Evolutionary conservation across 2,329 filamentous ascomycete genomes (phyloP), one percentile per base, ranked within the genome.

Genomic region (Fonsecaea multimorphosa): DNA sequence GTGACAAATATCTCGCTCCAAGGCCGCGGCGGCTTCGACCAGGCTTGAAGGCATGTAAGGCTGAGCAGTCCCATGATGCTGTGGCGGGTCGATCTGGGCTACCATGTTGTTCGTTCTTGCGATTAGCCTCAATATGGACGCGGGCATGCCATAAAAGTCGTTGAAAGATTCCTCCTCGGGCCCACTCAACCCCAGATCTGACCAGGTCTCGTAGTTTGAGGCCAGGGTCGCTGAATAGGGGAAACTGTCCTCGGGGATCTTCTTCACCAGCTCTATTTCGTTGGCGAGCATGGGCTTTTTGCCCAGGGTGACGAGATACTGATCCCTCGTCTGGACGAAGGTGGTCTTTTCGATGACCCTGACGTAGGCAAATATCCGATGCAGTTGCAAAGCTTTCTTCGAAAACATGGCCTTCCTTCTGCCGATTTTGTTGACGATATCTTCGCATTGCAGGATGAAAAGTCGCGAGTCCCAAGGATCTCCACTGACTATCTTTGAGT

Each of bases 381-480:
- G 63, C 14, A 65, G 55, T 46, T 60, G 46, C 14, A 61, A 19
- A 36, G 63, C 63, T 49, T 61, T 56, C 14, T 56, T n/a, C 2
- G 63, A 65, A 29, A 60, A 60, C 19, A 22, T 3, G n/a, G 16
- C 24, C 32, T 65, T 60, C 6, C 27, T 60, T n/a, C 56, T 22
- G 14, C 63, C 63, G 7, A 65, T 60, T 32, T 55, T 55, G 19
- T 51, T 54, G 49, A 65, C 52, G 24, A 65, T 65, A 14, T 65
- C 51, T 51, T 65, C 63, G n/a, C 63, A 65, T 56, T 61, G 56
- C 34, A 65, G 58, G 36, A 65, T 65, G 49, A 55, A 65, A 46
- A 61, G 40, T 9, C 49, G 63, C 11, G 63, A 38, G 46, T 65
- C 63, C 63, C 56, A 60, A 12, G 58, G 32, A 49, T 65, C 56